Evolutionary conservation across 2,329 filamentous ascomycete species (phyloP).

Genomic region (Ophiostoma sp.): DNA sequence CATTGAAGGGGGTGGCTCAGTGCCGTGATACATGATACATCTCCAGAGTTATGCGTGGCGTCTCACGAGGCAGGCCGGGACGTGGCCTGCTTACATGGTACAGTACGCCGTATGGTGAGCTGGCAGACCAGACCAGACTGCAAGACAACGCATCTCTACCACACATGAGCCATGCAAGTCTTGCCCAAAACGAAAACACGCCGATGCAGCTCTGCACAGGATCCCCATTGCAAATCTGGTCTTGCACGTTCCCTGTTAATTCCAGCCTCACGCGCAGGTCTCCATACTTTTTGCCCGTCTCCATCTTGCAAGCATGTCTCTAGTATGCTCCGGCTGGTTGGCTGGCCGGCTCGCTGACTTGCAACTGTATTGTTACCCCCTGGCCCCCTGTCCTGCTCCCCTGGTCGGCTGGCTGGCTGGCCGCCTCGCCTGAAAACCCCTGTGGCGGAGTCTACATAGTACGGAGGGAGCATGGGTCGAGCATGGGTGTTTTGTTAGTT

Average conservation of each 20-base stretch:
- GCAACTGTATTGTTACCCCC: not conserved
- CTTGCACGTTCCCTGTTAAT: not conserved
- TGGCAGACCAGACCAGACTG: not conserved
- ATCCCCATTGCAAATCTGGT: not conserved
- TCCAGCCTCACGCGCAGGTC: slow-evolving; percentile 5
- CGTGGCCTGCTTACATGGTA: not conserved
- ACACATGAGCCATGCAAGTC: not conserved
- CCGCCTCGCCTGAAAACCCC: slow-evolving; percentile 4
- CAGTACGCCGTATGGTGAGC: not conserved
- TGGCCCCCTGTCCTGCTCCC: slow-evolving; percentile 14
- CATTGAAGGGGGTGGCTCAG: slow-evolving; percentile 23
- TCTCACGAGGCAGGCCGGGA: not conserved
- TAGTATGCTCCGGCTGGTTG: not conserved
- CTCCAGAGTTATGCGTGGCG: slow-evolving; percentile 1
- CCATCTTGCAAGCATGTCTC: not conserved
- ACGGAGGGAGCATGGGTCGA: not conserved
- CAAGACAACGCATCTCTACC: not conserved
- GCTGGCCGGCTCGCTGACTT: not conserved
- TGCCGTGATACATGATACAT: not conserved
- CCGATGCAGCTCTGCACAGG: not conserved
- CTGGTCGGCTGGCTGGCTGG: not conserved
- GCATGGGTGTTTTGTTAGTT: not conserved
- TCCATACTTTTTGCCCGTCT: not conserved
- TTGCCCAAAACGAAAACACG: not conserved
- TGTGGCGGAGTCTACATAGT: not conserved